Evolutionary conservation across 2,329 filamentous ascomycete species (phyloP).

Genomic region (Akanthomyces muscarius): DNA sequence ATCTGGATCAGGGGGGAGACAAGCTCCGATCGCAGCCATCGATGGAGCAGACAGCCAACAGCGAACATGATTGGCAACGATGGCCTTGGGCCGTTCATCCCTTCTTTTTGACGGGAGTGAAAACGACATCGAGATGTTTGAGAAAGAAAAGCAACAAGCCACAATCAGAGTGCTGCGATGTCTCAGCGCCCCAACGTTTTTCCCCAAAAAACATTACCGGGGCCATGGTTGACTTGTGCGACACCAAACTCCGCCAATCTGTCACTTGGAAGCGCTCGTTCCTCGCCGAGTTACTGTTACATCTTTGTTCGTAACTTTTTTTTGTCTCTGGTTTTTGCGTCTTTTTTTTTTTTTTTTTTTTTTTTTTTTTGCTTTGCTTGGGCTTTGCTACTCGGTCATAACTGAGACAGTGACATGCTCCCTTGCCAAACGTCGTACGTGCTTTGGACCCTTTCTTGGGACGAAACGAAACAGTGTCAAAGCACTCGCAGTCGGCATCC

Average conservation of each 20-base stretch:
- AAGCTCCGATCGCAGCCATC: conserved; percentile 4
- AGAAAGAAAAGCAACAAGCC: not conserved
- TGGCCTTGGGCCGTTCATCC: not conserved
- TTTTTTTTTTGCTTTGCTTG: not conserved
- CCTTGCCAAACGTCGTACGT: not conserved
- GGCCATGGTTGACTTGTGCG: not conserved
- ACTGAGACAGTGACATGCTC: conserved; percentile 14
- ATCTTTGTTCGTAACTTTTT: not conserved
- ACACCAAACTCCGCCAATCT: not conserved
- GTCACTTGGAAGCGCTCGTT: not conserved
- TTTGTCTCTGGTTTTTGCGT: too few relatives aligned
- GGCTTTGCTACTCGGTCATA: not conserved
- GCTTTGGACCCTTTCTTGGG: not conserved
- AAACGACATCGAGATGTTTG: not conserved
- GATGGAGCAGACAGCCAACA: not conserved
- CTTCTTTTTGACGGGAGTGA: not conserved
- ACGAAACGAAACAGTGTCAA: conserved; percentile 12
- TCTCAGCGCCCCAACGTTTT: not conserved
- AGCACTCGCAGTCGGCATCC: conserved; percentile 8
- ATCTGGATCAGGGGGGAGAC: not conserved
- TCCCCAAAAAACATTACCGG: not conserved
- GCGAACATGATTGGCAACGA: too few relatives aligned
- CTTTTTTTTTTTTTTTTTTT: not conserved
- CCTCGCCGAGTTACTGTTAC: not conserved
- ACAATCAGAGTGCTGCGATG: not conserved